These are phyloP conservation scores for Elasticomyces elasticus DNA, from an alignment of 495 filamentous ascomycete genomes.

Conservation along the genomic window DNA sequence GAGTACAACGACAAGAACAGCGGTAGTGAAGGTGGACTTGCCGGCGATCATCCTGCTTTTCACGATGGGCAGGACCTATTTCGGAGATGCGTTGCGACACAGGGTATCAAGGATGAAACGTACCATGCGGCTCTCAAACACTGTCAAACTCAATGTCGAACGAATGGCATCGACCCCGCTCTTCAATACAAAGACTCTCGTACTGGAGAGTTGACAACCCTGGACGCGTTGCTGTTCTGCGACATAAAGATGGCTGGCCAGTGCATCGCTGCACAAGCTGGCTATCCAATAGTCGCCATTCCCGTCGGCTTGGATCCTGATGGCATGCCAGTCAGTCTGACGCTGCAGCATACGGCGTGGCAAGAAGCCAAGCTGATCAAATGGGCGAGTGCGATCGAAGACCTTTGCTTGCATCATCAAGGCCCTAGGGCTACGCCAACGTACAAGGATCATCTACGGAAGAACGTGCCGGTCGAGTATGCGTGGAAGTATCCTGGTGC, in stretches of 20 bases:
- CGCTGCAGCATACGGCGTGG: constrained; percentile 56
- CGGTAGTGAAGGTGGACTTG: constrained; percentile 57
- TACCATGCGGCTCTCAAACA: constrained; percentile 56
- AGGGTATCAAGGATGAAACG: constrained; percentile 53
- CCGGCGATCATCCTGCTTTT: constrained; percentile 50
- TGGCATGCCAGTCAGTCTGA: constrained; percentile 62
- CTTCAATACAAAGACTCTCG: constrained; percentile 36
- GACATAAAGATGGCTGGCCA: constrained; percentile 55
- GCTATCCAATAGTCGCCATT: constrained; percentile 62
- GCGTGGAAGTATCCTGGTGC: not conserved
- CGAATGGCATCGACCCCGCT: constrained; percentile 60
- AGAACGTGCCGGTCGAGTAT: constrained; percentile 23
- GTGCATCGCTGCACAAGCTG: constrained; percentile 44
- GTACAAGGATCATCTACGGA: constrained; percentile 15
- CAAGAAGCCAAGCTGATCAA: constrained; percentile 51
- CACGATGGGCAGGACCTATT: constrained; percentile 61
- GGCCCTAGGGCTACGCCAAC: constrained; percentile 14
- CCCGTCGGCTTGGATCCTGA: constrained; percentile 48
- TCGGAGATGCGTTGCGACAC: constrained; percentile 47
- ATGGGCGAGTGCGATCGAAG: constrained; percentile 61
- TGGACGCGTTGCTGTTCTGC: constrained; percentile 37
- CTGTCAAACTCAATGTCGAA: constrained; percentile 46
- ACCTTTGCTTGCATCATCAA: constrained; percentile 33
- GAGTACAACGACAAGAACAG: constrained; percentile 54
- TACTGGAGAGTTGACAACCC: constrained; percentile 44